These are phyloP conservation scores for Epichloe glyceriae DNA, from an alignment of 2,329 filamentous ascomycete genomes.

Conservation along the genomic window DNA sequence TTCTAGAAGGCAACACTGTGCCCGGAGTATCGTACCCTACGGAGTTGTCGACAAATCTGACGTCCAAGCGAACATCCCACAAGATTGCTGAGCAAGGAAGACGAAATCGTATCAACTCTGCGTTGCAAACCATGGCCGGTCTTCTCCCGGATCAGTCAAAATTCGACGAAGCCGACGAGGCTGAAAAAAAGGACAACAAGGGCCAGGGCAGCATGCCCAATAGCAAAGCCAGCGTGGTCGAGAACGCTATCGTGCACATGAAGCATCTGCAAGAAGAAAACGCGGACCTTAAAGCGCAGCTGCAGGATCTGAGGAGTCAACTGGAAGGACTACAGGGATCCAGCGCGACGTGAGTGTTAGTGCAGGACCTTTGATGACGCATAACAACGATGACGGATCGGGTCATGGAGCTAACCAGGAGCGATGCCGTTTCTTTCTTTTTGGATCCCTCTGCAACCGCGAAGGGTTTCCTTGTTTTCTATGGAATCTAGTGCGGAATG, in stretches of 20 bases:
- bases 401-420: background rate
- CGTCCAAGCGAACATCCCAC: conserved; percentile 92
- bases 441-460: background rate
- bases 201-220: conserved; percentile 43
- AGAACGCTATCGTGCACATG: conserved; percentile 92
- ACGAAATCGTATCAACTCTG: conserved; percentile 87
- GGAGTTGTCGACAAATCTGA: conserved; percentile 82
- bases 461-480: no score
- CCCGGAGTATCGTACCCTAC: conserved; percentile 85
- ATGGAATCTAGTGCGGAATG: no score
- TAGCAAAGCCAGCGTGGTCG: conserved; percentile 96
- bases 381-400: background rate
- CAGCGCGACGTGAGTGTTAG: background rate
- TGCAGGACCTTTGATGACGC: no score
- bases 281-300: conserved; percentile 49
- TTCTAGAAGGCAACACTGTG: conserved; percentile 82
- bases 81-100: conserved; percentile 96
- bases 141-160: conserved; percentile 54
- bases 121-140: conserved; percentile 79
- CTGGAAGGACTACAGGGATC: conserved; percentile 13
- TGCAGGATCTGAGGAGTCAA: conserved; percentile 25
- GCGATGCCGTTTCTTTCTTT: background rate
- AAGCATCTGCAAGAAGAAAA: conserved; percentile 69
- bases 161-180: conserved; percentile 27
- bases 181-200: conserved; percentile 35